Evolutionary conservation across 2,329 filamentous ascomycete species (phyloP).

Genomic region (Xylaria arbuscula): DNA sequence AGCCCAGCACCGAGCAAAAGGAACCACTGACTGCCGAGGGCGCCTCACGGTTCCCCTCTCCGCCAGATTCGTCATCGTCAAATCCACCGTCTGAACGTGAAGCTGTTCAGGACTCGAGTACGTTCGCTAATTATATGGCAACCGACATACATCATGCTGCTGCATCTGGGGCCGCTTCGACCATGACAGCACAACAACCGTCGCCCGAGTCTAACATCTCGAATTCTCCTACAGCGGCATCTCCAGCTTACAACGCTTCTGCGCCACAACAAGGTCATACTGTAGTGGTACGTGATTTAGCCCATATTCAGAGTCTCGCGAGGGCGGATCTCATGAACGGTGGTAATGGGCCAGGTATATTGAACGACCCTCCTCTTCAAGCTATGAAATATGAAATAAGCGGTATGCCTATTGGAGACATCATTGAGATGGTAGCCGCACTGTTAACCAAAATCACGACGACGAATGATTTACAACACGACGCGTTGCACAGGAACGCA

Average conservation of each 20-base stretch:
- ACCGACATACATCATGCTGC: slow-evolving; percentile 51
- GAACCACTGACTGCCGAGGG: slow-evolving; percentile 51
- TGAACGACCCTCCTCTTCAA: slow-evolving; percentile 63
- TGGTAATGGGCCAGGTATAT: slow-evolving; percentile 59
- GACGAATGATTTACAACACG: slow-evolving; percentile 94
- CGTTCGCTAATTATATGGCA: slow-evolving; percentile 60
- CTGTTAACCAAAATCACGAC: slow-evolving; percentile 96
- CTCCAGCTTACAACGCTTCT: slow-evolving; percentile 51
- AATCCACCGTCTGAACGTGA: slow-evolving; percentile 53
- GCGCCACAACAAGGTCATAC: slow-evolving; percentile 59
- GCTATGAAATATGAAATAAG: slow-evolving; percentile 90
- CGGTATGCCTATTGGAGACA: slow-evolving; percentile 94
- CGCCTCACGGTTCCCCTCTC: slow-evolving; percentile 64
- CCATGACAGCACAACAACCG: slow-evolving; percentile 46
- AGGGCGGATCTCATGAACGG: slow-evolving; percentile 76
- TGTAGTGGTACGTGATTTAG: slow-evolving; percentile 87
- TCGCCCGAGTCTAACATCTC: slow-evolving; percentile 47
- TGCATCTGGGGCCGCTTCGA: slow-evolving; percentile 42
- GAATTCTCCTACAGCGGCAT: slow-evolving; percentile 42
- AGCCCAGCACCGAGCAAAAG: slow-evolving; percentile 39
- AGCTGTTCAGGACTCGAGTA: slow-evolving; percentile 56
- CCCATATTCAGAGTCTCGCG: slow-evolving; percentile 90
- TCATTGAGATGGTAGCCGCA: slow-evolving; percentile 99
- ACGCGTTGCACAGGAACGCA: slow-evolving; percentile 81
- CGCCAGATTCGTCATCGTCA: slow-evolving; percentile 65